These are phyloP conservation scores for Tinospora cordifolia DNA, from an alignment of 164 flowering plant species.

Conservation along the genomic window DNA sequence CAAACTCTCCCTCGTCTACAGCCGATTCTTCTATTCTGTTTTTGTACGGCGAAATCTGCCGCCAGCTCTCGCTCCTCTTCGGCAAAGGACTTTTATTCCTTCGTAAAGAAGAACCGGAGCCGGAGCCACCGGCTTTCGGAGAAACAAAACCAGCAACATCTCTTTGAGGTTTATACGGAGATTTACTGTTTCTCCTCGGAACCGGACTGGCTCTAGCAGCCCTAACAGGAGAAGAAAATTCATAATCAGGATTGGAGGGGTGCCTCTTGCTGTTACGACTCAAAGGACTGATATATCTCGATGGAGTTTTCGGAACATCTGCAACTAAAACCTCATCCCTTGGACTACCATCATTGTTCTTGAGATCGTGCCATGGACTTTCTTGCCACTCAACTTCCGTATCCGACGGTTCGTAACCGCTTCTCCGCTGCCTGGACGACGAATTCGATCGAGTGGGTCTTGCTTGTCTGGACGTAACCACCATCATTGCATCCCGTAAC, in stretches of 20 bases:
- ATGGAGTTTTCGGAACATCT: conserved; percentile 8
- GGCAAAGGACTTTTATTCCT: no score
- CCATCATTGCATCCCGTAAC: conserved; percentile 24
- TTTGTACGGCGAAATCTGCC: no score
- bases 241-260: conserved; percentile 8
- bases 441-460: conserved; percentile 20
- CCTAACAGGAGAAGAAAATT: conserved; percentile 17
- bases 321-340: conserved; percentile 3
- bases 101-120: no score
- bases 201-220: no score
- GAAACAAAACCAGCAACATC: no score
- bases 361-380: conserved; percentile 26
- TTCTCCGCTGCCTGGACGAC: conserved; percentile 26
- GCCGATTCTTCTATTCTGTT: no score
- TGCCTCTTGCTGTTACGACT: conserved; percentile 12
- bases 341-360: neutral
- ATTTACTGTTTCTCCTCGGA: no score
- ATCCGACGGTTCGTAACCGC: conserved; percentile 75
- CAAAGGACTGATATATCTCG: conserved; percentile 24
- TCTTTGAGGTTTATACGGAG: no score
- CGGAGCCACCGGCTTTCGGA: no score
- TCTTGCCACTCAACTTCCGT: conserved; percentile 58
- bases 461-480: conserved; percentile 19
- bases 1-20: no score
- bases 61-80: no score